Conservation (phyloP, 495 filamentous ascomycete genomes). For the Rostrohypoxylon terebratum region DNA sequence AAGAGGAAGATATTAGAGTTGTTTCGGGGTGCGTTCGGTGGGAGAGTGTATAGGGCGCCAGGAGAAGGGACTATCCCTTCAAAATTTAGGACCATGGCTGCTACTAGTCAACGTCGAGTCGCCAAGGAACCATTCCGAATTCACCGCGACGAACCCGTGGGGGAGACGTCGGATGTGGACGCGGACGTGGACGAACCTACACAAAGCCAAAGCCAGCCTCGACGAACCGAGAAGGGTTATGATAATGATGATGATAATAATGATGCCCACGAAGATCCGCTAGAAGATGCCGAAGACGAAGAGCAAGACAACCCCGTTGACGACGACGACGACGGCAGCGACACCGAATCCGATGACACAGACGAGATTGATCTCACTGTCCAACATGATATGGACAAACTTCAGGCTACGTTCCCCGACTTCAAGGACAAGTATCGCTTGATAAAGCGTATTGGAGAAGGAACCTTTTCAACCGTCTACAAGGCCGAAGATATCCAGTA, state of each 20-base stretch:
- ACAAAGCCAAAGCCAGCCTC: conserved; percentile 38
- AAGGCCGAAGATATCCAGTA: conserved; percentile 97
- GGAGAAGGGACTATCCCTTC: not conserved
- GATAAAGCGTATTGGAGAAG: conserved; percentile 97
- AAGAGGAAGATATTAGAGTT: not conserved
- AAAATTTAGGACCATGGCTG: conserved; percentile 13
- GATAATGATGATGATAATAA: conserved; percentile 45
- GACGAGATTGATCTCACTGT: conserved; percentile 78
- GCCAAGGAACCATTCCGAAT: conserved; percentile 54
- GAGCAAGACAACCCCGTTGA: conserved; percentile 58
- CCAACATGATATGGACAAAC: conserved; percentile 84
- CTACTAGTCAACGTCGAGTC: conserved; percentile 31
- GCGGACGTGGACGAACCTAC: conserved; percentile 39
- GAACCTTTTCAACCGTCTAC: conserved; percentile 98
- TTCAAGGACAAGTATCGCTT: conserved; percentile 85
- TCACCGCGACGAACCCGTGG: conserved; percentile 51
- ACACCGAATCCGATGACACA: conserved; percentile 64
- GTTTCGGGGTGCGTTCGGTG: conserved; percentile 4
- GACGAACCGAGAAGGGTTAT: conserved; percentile 40
- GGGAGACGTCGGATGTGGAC: conserved; percentile 40
- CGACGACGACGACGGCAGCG: conserved; percentile 58
- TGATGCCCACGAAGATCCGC: conserved; percentile 22
- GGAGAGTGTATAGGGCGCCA: not conserved
- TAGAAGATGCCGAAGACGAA: conserved; percentile 52
- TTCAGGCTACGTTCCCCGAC: conserved; percentile 84